phyloP scores from a whole-genome alignment of 768 basidiomycete species.

The Leucocoprinus sp. region DNA sequence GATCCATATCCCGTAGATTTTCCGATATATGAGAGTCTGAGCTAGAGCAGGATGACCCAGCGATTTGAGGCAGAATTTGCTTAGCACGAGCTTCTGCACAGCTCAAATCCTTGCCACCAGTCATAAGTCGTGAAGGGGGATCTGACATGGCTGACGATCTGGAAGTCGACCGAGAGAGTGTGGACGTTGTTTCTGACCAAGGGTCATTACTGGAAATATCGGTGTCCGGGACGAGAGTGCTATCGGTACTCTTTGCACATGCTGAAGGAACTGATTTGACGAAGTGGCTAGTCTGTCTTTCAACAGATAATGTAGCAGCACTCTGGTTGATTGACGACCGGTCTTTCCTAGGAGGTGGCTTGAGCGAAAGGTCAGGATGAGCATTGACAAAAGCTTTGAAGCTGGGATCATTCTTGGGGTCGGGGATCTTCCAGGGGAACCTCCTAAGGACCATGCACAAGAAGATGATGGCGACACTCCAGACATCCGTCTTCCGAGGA shows the following conservation, averaged over 20 bases:
- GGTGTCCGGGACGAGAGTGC: constrained; percentile 21
- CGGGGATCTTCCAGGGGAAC: constrained; percentile 99
- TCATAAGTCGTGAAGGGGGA: constrained; percentile 37
- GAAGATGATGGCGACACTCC: constrained; percentile 98
- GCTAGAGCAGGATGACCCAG: not conserved
- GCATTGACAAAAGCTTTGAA: constrained; percentile 89
- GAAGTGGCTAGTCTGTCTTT: constrained; percentile 19
- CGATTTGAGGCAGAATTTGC: constrained; percentile 5
- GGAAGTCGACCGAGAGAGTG: constrained; percentile 32
- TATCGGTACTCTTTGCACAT: constrained; percentile 28
- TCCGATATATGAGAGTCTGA: constrained; percentile 22
- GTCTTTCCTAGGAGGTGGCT: constrained; percentile 32
- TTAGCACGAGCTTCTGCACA: constrained; percentile 16
- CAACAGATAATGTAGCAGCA: constrained; percentile 17
- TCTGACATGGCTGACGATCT: constrained; percentile 40
- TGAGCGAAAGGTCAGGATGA: constrained; percentile 74
- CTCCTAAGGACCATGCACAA: constrained; percentile 97
- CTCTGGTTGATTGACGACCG: constrained; percentile 14
- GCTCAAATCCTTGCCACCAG: constrained; percentile 21
- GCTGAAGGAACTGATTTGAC: constrained; percentile 19
- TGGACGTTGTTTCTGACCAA: constrained; percentile 38
- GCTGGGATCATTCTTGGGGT: constrained; percentile 84
- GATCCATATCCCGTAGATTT: constrained; percentile 55
- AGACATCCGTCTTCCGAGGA: constrained; percentile 96
- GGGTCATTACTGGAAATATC: constrained; percentile 28